These are phyloP conservation scores for Suillus fuscotomentosus DNA, from an alignment of 768 basidiomycete species.

Conservation along the genomic window DNA sequence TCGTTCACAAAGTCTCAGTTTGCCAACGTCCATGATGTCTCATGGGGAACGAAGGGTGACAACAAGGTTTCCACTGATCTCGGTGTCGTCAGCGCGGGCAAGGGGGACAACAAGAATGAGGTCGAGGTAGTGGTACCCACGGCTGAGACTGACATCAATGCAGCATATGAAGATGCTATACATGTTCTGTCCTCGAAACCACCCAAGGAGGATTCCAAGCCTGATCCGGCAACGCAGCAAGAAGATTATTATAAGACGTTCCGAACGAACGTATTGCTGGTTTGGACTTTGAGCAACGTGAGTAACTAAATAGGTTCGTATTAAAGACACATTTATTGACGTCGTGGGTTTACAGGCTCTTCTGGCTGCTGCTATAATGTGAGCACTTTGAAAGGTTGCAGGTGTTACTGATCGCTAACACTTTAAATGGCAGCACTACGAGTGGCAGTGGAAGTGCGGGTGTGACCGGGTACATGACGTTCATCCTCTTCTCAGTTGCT, in stretches of 20 bases:
- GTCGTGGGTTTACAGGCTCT: constrained; percentile 44
- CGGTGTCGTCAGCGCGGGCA: constrained; percentile 69
- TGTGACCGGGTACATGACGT: constrained; percentile 86
- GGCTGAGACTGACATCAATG: constrained; percentile 85
- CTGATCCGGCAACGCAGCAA: constrained; percentile 60
- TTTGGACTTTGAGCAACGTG: constrained; percentile 89
- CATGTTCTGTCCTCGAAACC: constrained; percentile 77
- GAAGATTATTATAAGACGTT: constrained; percentile 90
- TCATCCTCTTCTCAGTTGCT: constrained; percentile 85
- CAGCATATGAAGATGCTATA: constrained; percentile 89
- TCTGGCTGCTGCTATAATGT: constrained; percentile 75
- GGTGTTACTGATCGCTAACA: constrained; percentile 1
- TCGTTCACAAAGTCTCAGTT: constrained; percentile 44
- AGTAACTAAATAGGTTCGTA: constrained; percentile 15
- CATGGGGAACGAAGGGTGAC: constrained; percentile 96
- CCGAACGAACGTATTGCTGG: constrained; percentile 84
- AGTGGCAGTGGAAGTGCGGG: constrained; percentile 49
- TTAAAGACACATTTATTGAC: constrained; percentile 3
- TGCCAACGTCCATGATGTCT: constrained; percentile 87
- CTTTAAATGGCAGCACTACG: constrained; percentile 28
- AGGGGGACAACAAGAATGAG: constrained; percentile 63
- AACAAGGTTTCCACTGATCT: constrained; percentile 85
- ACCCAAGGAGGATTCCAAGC: constrained; percentile 65
- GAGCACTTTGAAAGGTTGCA: constrained; percentile 27
- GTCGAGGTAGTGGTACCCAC: constrained; percentile 88